A percentile compares a stretch with the other conserved stretches of the same genome.
Conservation (phyloP, 2,329 filamentous ascomycete species). For the Colletotrichum tofieldiae region DNA sequence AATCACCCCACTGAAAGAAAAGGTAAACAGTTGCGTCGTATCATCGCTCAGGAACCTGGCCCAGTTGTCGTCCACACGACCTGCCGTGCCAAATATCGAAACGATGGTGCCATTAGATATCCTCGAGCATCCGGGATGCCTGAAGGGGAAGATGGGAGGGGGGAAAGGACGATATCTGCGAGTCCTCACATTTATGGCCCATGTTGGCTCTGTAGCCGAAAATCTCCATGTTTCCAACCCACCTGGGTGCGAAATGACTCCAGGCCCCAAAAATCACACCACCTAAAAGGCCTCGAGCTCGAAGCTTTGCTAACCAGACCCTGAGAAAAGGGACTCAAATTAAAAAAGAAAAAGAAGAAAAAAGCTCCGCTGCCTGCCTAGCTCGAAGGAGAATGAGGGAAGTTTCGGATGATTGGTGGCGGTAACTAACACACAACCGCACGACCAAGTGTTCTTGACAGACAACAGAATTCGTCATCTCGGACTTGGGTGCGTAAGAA, state of each 20-base stretch:
- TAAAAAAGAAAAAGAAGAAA: neutral
- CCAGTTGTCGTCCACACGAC: constrained; percentile 1
- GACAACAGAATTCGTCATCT: neutral
- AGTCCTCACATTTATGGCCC: neutral
- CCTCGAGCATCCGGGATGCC: neutral
- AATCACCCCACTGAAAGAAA: neutral
- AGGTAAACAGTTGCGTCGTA: constrained; percentile 3
- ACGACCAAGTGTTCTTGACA: neutral
- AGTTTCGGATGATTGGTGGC: neutral
- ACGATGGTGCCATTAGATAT: neutral
- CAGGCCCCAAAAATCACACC: neutral
- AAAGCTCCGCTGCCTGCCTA: neutral
- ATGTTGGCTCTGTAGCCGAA: neutral
- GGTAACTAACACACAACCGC: neutral
- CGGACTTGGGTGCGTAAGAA: neutral
- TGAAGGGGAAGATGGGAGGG: neutral
- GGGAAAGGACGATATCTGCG: neutral
- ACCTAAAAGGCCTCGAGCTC: neutral
- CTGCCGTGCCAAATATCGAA: neutral
- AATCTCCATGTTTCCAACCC: neutral
- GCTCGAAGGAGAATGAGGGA: neutral
- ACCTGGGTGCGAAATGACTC: neutral
- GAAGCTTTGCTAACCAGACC: too few species aligned
- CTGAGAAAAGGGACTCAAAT: too few species aligned
- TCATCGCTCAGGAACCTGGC: neutral